These are phyloP conservation scores for Ogataea pilisensis DNA, from an alignment of 805 yeast genomes.

Conservation along the genomic window DNA sequence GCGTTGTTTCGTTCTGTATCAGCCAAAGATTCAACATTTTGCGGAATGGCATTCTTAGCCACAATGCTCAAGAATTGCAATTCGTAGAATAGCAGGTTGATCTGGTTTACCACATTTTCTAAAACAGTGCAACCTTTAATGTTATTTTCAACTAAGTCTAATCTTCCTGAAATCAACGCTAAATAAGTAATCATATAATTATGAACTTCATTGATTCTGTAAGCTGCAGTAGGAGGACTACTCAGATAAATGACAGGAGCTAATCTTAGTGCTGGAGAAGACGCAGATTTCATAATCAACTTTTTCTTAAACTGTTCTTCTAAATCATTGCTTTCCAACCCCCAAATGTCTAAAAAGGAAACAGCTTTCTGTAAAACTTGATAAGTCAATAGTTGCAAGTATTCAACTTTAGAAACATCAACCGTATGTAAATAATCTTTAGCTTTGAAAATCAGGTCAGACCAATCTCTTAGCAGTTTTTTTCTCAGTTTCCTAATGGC, in stretches of 20 bases:
- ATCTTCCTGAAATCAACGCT: constrained; percentile 66
- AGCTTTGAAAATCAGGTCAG: constrained; percentile 69
- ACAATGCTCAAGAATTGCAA: constrained; percentile 30
- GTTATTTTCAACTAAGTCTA: constrained; percentile 74
- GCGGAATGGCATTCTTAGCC: constrained; percentile 19
- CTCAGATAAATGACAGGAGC: constrained; percentile 40
- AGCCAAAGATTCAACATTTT: constrained; percentile 30
- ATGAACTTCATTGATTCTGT: constrained; percentile 61
- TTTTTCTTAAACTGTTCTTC: constrained; percentile 10
- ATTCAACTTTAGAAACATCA: constrained; percentile 53
- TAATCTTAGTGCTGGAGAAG: constrained; percentile 6
- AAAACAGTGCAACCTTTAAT: constrained; percentile 63
- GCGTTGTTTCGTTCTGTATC: constrained; percentile 24
- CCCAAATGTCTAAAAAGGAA: constrained; percentile 68
- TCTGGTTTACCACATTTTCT: constrained; percentile 64
- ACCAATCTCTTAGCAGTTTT: constrained; percentile 74
- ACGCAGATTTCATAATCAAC: constrained; percentile 4
- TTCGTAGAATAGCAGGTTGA: constrained; percentile 61
- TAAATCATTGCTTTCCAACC: constrained; percentile 51
- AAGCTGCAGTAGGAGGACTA: constrained; percentile 57
- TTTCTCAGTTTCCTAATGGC: constrained; percentile 62
- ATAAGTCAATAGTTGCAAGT: constrained; percentile 57
- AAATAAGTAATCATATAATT: constrained; percentile 56
- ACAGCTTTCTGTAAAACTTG: constrained; percentile 66
- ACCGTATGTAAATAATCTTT: constrained; percentile 68